Base-by-base conservation (phyloP, 345 rosid genomes). In the Stellera chamaejasme region DNA sequence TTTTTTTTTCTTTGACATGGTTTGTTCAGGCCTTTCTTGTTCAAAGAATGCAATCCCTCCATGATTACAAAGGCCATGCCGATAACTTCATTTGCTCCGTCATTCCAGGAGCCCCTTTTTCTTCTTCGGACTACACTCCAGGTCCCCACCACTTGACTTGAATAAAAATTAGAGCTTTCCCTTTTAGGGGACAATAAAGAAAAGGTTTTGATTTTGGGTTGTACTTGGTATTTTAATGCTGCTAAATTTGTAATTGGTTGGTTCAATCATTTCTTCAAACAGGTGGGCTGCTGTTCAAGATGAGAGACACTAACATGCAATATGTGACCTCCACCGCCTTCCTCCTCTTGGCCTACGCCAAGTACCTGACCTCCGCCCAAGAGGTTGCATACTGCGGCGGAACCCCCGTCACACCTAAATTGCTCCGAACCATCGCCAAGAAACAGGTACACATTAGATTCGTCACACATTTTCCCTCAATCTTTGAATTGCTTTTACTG, bases 21-120 rank as follows among this genome's bases (percentile, higher is more conserved):
- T 32, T 32, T 41, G 56, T 71, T 43, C 54, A 84, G 93, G 82
- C 82, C 13, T 88, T 93, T 74, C 69, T 93, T 60, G 97, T 88
- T 58, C 91, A 86, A 55, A 87, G 81, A 52, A 61, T 82, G 63
- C 81, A 59, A 47, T 70, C 97, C 32, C 87, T 93, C 67, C 84
- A 82, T 66, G 94, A 84, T 43, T 93, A 93, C 89, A 93, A 93
- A 51, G 94, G 81, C 54, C 99, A 84, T 59, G 97, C 99, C 45
- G 99, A 93, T 72, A 89, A 82, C 75, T 93, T 88, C 70, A 82
- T 93, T 36, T 93, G 99, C 72, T 88, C 97, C 10, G 75, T 93
- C 27, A 76, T 93, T 23, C 99, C 97, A 39, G 96, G 88, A 16
- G 91, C 96, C 52, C 76, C 92, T 55, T 85, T 65, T 72, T 88